phyloP scores from a whole-genome alignment of 139 green algal species.

The Diplosphaera chodatii region DNA sequence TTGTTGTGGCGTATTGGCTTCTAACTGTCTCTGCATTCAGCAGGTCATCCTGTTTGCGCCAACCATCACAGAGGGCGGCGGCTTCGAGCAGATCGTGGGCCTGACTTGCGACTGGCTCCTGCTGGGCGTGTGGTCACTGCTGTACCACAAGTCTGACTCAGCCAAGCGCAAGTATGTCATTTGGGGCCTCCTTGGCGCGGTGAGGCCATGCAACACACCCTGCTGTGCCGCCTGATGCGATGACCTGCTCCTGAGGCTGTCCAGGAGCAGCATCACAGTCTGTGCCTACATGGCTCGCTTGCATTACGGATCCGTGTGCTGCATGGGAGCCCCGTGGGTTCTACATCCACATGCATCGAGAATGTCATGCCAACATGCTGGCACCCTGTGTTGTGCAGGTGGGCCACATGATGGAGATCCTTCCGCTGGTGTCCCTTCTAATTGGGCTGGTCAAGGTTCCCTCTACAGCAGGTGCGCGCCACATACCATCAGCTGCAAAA shows the following conservation, averaged over 20 bases:
- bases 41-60: neutral
- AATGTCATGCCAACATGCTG: too few relatives aligned
- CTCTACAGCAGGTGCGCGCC: neutral
- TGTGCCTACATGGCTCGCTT: too few relatives aligned
- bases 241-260: too few relatives aligned
- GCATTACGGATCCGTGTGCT: too few relatives aligned
- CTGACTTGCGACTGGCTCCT: neutral
- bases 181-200: neutral
- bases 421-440: neutral
- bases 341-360: too few relatives aligned
- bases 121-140: neutral
- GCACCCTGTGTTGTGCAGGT: neutral
- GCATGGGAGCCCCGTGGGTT: too few relatives aligned
- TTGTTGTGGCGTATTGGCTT: too few relatives aligned
- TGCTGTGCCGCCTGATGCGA: too few relatives aligned
- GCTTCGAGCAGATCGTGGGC: neutral
- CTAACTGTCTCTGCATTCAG: too few relatives aligned
- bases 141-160: neutral
- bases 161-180: neutral
- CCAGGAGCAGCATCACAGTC: too few relatives aligned
- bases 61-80: neutral
- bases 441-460: neutral
- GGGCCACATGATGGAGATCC: neutral
- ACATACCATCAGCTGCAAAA: too few relatives aligned
- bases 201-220: neutral